Evolutionary conservation across 2,329 filamentous ascomycete species (phyloP).

Genomic region (Aspergillus jensenii): DNA sequence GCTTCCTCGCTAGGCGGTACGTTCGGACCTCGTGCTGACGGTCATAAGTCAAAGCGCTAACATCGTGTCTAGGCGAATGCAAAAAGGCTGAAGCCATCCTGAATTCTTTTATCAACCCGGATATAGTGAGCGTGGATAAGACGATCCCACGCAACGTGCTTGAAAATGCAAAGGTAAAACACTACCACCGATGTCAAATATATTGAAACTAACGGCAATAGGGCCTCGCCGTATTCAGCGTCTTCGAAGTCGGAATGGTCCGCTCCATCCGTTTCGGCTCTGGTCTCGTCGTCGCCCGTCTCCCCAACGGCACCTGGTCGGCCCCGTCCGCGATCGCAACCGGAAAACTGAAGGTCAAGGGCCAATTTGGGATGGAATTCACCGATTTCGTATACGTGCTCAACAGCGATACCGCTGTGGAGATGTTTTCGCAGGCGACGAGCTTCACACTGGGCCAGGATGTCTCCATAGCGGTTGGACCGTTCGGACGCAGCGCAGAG

Average conservation of each 20-base stretch:
- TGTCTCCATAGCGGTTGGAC: constrained; percentile 88
- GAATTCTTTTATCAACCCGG: constrained; percentile 11
- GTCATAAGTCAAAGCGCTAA: neutral
- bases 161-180: constrained; percentile 8
- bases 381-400: constrained; percentile 88
- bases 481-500: constrained; percentile 91
- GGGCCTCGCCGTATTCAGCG: constrained; percentile 48
- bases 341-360: constrained; percentile 44
- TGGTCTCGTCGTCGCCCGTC: constrained; percentile 46
- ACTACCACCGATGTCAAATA: too few species aligned
- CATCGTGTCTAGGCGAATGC: constrained; percentile 7
- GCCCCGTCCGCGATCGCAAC: constrained; percentile 48
- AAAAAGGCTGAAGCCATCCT: constrained; percentile 8
- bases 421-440: constrained; percentile 84
- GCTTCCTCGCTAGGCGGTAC: constrained; percentile 2
- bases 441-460: constrained; percentile 89
- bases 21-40: neutral
- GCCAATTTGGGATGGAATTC: constrained; percentile 48
- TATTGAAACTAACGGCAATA: constrained; percentile 13
- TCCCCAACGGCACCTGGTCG: constrained; percentile 47
- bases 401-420: constrained; percentile 80
- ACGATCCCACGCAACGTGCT: constrained; percentile 7
- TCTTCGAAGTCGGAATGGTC: constrained; percentile 46
- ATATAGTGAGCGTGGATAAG: constrained; percentile 2
- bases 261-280: constrained; percentile 50